Conservation (phyloP, 257 asterid genomes). For the Solanum chmielewskii region DNA sequence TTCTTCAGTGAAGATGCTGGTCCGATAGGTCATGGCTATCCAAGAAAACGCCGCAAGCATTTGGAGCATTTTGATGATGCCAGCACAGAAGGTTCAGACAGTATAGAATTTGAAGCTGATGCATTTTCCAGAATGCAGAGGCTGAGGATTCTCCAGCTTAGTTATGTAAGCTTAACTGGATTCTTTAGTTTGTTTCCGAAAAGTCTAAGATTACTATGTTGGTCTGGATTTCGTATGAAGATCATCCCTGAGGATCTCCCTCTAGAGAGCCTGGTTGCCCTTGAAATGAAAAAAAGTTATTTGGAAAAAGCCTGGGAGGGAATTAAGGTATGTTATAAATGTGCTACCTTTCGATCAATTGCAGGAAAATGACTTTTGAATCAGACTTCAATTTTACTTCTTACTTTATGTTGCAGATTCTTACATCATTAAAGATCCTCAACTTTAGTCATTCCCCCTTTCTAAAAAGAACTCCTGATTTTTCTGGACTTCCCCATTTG, state of each 20-base stretch:
- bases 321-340: background rate
- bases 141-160: slow-evolving; percentile 1
- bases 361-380: background rate
- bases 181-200: background rate
- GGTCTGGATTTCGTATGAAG: background rate
- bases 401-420: background rate
- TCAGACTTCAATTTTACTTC: background rate
- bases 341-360: background rate
- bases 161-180: background rate
- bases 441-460: background rate
- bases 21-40: background rate
- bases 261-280: background rate
- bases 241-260: background rate
- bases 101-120: background rate
- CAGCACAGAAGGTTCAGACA: background rate
- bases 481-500: slow-evolving; percentile 1
- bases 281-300: background rate
- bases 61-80: background rate
- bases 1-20: background rate
- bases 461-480: background rate
- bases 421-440: background rate
- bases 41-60: background rate
- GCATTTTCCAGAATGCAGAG: slow-evolving; percentile 5
- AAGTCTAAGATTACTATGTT: background rate
- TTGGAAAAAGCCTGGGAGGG: background rate